phyloP scores from a whole-genome alignment of 345 rosid genomes.

The Populus euphratica region DNA sequence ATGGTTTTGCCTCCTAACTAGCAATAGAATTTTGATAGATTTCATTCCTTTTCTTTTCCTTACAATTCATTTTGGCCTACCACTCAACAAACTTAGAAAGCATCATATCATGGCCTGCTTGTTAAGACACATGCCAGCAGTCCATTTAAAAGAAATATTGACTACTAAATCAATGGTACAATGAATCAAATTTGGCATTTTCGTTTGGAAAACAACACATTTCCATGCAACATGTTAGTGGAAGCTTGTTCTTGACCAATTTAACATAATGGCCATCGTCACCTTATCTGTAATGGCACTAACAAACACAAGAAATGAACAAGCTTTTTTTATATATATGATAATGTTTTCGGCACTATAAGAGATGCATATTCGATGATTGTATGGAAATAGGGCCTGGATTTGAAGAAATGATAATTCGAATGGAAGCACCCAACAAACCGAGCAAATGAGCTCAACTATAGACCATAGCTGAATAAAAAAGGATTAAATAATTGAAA shows the following conservation, averaged over 20 bases:
- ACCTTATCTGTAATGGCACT: neutral
- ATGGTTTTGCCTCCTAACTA: constrained; percentile 7
- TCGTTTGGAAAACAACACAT: neutral
- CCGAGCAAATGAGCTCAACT: neutral
- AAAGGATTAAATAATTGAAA: neutral
- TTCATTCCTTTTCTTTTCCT: neutral
- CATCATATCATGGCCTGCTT: neutral
- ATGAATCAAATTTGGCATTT: neutral
- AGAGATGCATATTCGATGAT: neutral
- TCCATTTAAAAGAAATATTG: neutral
- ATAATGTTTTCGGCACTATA: neutral
- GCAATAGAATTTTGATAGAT: neutral
- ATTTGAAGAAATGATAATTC: neutral
- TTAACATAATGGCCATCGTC: neutral
- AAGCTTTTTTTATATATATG: neutral
- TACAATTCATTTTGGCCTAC: neutral
- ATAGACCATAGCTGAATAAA: neutral
- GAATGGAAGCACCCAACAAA: neutral
- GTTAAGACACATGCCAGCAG: neutral
- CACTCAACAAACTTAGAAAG: neutral
- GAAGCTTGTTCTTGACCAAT: neutral
- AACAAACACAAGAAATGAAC: neutral
- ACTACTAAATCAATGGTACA: neutral
- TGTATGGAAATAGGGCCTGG: neutral
- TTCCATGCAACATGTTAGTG: neutral